Evolutionary conservation across 345 rosid species (phyloP).

Genomic region (Salix koriyanagi): DNA sequence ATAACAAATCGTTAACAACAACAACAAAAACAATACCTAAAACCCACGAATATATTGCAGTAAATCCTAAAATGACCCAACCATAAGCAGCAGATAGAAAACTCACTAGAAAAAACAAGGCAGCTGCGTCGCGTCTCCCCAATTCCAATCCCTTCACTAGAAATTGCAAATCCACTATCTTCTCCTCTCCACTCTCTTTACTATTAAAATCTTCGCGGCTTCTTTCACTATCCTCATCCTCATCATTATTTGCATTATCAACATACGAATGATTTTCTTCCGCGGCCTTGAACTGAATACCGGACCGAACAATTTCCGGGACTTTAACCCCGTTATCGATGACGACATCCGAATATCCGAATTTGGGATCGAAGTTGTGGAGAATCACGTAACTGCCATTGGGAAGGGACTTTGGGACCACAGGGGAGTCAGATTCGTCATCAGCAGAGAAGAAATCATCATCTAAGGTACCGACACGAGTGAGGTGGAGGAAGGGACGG

Average conservation of each 20-base stretch:
- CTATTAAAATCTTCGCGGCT: slow-evolving; percentile 15
- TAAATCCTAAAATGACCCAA: slow-evolving; percentile 85
- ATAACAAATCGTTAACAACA: slow-evolving; percentile 57
- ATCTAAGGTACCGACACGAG: slow-evolving; percentile 74
- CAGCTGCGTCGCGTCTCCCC: slow-evolving; percentile 64
- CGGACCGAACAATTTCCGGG: slow-evolving; percentile 51
- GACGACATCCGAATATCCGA: slow-evolving; percentile 51
- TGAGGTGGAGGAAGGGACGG: slow-evolving; percentile 70
- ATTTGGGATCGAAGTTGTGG: slow-evolving; percentile 44
- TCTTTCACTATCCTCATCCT: slow-evolving; percentile 12
- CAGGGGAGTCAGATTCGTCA: slow-evolving; percentile 50
- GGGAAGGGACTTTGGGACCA: slow-evolving; percentile 32
- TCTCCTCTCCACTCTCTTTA: slow-evolving; percentile 36
- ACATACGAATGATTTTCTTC: neutral
- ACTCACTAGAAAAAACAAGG: slow-evolving; percentile 64
- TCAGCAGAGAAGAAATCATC: slow-evolving; percentile 85
- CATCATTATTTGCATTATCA: slow-evolving; percentile 2
- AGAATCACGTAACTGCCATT: slow-evolving; percentile 55
- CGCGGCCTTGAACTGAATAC: slow-evolving; percentile 39
- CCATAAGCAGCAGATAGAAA: slow-evolving; percentile 86
- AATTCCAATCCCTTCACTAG: slow-evolving; percentile 64
- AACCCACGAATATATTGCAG: slow-evolving; percentile 76
- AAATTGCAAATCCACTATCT: slow-evolving; percentile 51
- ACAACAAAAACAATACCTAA: slow-evolving; percentile 67
- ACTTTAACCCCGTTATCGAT: slow-evolving; percentile 54